Percentiles rank a stretch among this genome's conserved stretches.
These are phyloP conservation scores for Croton setiger DNA, from an alignment of 441 rosid genomes.

Conservation along the genomic window DNA sequence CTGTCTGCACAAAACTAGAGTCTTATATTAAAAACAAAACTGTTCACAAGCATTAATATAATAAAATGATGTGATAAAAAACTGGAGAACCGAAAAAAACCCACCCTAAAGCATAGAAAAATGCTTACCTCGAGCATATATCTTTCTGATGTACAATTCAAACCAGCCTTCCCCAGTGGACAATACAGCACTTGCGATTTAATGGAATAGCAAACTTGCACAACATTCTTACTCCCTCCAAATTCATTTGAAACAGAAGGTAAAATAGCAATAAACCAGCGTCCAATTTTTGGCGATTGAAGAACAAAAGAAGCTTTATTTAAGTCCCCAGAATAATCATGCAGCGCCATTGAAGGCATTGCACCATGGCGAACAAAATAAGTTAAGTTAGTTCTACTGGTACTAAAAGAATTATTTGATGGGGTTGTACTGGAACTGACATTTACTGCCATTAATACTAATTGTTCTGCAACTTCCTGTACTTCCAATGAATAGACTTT, in stretches of 20 bases:
- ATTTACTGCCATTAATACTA: constrained; percentile 46
- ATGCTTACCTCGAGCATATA: constrained; percentile 66
- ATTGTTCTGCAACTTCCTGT: constrained; percentile 52
- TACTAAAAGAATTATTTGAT: constrained; percentile 27
- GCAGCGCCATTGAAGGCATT: constrained; percentile 51
- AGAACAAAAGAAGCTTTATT: constrained; percentile 54
- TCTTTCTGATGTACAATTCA: constrained; percentile 60
- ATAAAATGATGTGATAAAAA: constrained; percentile 16
- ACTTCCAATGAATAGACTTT: constrained; percentile 68
- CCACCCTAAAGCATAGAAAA: not conserved
- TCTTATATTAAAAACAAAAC: constrained; percentile 30
- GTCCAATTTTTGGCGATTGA: constrained; percentile 69
- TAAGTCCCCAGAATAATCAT: constrained; percentile 75
- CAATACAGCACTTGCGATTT: constrained; percentile 58
- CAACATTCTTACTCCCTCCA: constrained; percentile 33
- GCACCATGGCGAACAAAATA: constrained; percentile 80
- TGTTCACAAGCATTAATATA: constrained; percentile 25
- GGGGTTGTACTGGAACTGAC: constrained; percentile 29
- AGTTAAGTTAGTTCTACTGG: constrained; percentile 42
- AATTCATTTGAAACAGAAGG: constrained; percentile 38
- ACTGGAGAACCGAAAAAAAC: constrained; percentile 1
- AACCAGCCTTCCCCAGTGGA: constrained; percentile 76
- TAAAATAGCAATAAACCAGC: constrained; percentile 66
- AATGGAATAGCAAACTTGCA: constrained; percentile 68
- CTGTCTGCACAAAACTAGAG: constrained; percentile 64